Evolutionary conservation across 148 eudicot genomes (phyloP).

Genomic region (Nepenthes gracilis): DNA sequence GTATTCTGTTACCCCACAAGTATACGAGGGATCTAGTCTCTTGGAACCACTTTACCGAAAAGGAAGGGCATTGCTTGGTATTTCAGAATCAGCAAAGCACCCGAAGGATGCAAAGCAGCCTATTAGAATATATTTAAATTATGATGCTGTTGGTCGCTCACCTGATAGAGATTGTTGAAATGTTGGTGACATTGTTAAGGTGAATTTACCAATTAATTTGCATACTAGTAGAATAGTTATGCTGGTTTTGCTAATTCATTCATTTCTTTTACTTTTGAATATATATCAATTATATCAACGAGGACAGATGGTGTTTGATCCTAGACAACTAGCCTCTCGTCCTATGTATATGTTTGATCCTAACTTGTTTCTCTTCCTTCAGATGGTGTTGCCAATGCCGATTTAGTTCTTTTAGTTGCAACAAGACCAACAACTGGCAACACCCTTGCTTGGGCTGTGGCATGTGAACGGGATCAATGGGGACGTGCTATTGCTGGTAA

Average conservation of each 20-base stretch:
- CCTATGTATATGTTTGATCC: background rate
- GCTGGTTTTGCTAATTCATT: slow-evolving; percentile 2
- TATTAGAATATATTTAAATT: slow-evolving; percentile 85
- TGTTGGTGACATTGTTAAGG: slow-evolving; percentile 91
- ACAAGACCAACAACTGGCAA: slow-evolving; percentile 98
- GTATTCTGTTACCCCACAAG: slow-evolving; percentile 84
- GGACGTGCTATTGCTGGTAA: slow-evolving; percentile 99
- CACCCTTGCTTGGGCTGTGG: slow-evolving; percentile 99
- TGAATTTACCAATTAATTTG: slow-evolving; percentile 4
- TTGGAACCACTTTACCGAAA: slow-evolving; percentile 25
- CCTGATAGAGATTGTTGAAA: slow-evolving; percentile 84
- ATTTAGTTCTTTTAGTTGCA: slow-evolving; percentile 89
- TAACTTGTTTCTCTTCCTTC: slow-evolving; percentile 10
- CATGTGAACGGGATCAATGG: slow-evolving; percentile 99
- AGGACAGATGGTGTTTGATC: too few relatives aligned
- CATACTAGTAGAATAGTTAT: background rate
- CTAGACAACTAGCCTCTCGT: too few relatives aligned
- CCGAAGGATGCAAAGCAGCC: slow-evolving; percentile 56
- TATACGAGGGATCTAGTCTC: slow-evolving; percentile 40
- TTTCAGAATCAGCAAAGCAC: slow-evolving; percentile 23
- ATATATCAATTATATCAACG: background rate
- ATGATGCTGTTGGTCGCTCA: slow-evolving; percentile 97
- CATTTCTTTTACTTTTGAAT: slow-evolving; percentile 2
- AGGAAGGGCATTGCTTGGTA: slow-evolving; percentile 65
- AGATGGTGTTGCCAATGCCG: slow-evolving; percentile 93